Conservation (phyloP, 495 filamentous ascomycete species). For the Podospora pseudopauciseta region DNA sequence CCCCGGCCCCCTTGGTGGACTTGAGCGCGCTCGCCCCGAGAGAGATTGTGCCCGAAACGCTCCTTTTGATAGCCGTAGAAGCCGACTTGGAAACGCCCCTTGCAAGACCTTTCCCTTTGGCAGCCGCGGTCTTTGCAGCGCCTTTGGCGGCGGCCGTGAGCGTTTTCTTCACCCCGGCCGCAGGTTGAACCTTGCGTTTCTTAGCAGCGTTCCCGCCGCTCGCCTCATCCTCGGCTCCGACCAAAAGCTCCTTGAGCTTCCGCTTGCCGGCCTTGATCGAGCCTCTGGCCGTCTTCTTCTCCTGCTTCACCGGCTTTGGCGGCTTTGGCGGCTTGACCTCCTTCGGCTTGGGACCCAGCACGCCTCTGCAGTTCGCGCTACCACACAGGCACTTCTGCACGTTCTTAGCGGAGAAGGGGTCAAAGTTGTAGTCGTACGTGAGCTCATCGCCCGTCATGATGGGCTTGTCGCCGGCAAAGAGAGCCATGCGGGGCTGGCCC, state of each 20-base stretch:
- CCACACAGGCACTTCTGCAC: slow-evolving; percentile 82
- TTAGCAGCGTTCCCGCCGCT: slow-evolving; percentile 19
- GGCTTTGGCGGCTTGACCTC: slow-evolving; percentile 47
- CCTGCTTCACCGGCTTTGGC: slow-evolving; percentile 34
- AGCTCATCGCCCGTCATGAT: slow-evolving; percentile 93
- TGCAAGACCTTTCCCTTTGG: not conserved
- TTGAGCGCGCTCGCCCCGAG: slow-evolving; percentile 32
- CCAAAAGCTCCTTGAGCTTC: slow-evolving; percentile 32
- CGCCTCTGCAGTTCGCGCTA: slow-evolving; percentile 68
- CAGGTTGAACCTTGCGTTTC: slow-evolving; percentile 29
- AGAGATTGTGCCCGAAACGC: slow-evolving; percentile 36
- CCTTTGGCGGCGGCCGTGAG: slow-evolving; percentile 29
- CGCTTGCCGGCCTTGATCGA: slow-evolving; percentile 31
- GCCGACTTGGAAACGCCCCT: slow-evolving; percentile 23
- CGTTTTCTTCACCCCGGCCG: slow-evolving; percentile 27
- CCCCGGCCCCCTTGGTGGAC: not conserved
- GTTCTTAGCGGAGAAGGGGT: slow-evolving; percentile 79
- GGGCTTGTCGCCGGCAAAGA: slow-evolving; percentile 86
- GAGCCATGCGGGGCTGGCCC: slow-evolving; percentile 91
- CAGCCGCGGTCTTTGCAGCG: slow-evolving; percentile 1
- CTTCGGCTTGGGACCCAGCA: slow-evolving; percentile 70
- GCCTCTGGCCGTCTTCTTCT: slow-evolving; percentile 30
- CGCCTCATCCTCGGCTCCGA: slow-evolving; percentile 19
- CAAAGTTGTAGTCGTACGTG: slow-evolving; percentile 99
- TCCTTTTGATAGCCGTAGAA: slow-evolving; percentile 34